Evolutionary conservation across 805 yeast genomes (phyloP).

Genomic region (Candida easanensis): DNA sequence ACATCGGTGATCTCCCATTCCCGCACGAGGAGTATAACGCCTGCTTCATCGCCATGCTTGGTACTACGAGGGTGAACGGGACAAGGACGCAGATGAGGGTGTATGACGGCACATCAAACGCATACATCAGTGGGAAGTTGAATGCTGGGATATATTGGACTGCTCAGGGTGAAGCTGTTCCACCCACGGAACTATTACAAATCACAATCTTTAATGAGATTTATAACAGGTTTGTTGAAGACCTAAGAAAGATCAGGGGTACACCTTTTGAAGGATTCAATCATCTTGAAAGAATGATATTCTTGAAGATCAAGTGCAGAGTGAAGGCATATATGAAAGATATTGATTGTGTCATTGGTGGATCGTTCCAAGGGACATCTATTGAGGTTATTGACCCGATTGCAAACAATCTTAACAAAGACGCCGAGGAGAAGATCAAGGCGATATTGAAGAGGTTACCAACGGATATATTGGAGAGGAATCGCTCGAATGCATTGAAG

Average conservation of each 20-base stretch:
- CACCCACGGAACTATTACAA: not conserved
- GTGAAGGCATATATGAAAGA: not conserved
- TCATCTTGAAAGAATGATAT: not conserved
- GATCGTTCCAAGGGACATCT: not conserved
- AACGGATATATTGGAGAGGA: not conserved
- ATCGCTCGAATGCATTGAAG: too few species aligned
- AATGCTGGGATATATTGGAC: not conserved
- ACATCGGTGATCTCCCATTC: too few species aligned
- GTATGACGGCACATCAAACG: not conserved
- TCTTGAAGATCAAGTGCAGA: not conserved
- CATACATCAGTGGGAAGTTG: not conserved
- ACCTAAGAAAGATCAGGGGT: not conserved
- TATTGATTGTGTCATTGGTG: not conserved
- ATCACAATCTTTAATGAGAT: not conserved
- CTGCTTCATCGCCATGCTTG: not conserved
- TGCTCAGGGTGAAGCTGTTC: not conserved
- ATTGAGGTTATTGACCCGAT: not conserved
- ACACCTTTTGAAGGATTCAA: too few species aligned
- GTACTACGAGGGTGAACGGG: not conserved
- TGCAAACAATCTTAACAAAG: not conserved
- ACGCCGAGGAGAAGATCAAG: not conserved
- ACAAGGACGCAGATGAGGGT: not conserved
- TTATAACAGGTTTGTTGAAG: not conserved
- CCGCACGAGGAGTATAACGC: not conserved
- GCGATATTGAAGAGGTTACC: not conserved